A percentile compares a stretch with the other conserved stretches of the same genome.
These are phyloP conservation scores for Botrytis paeoniae DNA, from an alignment of 2,329 filamentous ascomycete genomes.

Conservation along the genomic window DNA sequence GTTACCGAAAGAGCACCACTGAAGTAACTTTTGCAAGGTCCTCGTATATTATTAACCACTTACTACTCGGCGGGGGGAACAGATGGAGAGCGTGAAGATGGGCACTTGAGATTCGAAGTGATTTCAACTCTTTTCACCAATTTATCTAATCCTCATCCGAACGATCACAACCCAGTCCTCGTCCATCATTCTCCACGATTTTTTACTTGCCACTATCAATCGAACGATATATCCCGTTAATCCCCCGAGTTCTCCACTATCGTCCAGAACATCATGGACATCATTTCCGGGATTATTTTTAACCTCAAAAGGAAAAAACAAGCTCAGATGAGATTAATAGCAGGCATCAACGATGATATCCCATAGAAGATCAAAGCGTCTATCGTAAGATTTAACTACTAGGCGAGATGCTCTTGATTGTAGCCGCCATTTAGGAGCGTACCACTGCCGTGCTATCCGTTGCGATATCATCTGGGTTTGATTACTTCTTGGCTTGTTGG, in stretches of 20 bases:
- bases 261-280: background rate
- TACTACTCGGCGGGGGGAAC: background rate
- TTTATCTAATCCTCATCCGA: background rate
- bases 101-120: background rate
- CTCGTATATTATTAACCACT: constrained; percentile 5
- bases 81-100: background rate
- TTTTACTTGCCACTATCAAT: constrained; percentile 2
- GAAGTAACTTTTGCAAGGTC: background rate
- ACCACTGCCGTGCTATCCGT: constrained; percentile 4
- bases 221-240: background rate
- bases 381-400: background rate
- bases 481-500: background rate
- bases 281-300: background rate
- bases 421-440: background rate
- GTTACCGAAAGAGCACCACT: background rate
- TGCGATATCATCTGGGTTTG: background rate
- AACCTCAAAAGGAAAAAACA: background rate
- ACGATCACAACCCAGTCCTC: background rate
- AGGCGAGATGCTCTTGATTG: background rate
- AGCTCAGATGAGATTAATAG: background rate
- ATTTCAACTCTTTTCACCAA: background rate
- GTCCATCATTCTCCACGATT: background rate
- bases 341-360: background rate
- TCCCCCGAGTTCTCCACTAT: background rate
- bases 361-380: background rate